A percentile compares a stretch with the other conserved stretches of the same genome.
These are phyloP conservation scores for Diutina pseudorugosa DNA, from an alignment of 1,139 yeast species.

Conservation along the genomic window DNA sequence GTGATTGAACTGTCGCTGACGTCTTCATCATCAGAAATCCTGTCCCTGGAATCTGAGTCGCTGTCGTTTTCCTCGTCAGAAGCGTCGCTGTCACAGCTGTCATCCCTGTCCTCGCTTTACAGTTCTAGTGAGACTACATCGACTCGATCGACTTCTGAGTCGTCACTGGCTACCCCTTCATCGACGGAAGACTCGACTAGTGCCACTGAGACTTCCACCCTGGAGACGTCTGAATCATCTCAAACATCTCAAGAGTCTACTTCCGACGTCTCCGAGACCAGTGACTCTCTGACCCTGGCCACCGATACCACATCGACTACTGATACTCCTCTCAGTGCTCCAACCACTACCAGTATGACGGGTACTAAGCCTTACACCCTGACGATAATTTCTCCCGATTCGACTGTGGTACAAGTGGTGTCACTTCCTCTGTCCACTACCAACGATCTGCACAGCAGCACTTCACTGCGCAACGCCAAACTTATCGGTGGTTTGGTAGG, in stretches of 20 bases:
- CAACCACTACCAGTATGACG: background rate
- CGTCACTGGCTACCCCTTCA: background rate
- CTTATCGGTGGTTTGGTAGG: slow-evolving; percentile 38
- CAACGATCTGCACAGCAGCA: slow-evolving; percentile 5
- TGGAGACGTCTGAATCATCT: background rate
- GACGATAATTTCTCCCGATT: slow-evolving; percentile 16
- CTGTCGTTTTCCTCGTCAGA: background rate
- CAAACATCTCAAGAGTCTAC: background rate
- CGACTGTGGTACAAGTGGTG: slow-evolving; percentile 31
- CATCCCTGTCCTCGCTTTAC: slow-evolving; percentile 3
- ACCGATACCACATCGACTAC: background rate
- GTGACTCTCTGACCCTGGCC: background rate
- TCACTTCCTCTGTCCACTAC: slow-evolving; percentile 23
- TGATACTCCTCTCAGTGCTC: background rate
- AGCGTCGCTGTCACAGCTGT: background rate
- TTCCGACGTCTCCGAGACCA: background rate
- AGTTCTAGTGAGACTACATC: background rate
- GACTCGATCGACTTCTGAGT: background rate
- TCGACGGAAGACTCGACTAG: background rate
- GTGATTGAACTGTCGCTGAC: background rate
- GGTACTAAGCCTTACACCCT: slow-evolving; percentile 12
- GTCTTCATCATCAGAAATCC: background rate
- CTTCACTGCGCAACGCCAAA: slow-evolving; percentile 20
- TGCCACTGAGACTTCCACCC: background rate
- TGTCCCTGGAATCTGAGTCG: background rate